These are phyloP conservation scores for Dictyophora rubrovolvata DNA, from an alignment of 768 basidiomycete species.

Conservation along the genomic window DNA sequence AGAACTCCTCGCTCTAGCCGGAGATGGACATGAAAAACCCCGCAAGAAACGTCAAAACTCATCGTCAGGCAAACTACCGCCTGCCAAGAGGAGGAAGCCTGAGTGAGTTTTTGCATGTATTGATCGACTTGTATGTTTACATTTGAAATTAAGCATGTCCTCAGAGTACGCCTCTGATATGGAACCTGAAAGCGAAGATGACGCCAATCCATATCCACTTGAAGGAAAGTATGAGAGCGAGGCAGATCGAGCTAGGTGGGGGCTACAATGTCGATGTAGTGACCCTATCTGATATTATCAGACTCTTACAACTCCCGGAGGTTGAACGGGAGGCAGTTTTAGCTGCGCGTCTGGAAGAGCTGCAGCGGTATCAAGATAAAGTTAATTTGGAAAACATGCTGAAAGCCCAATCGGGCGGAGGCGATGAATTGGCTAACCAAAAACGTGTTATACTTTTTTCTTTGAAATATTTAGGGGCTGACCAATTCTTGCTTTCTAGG, in stretches of 20 bases:
- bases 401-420: conserved; percentile 45
- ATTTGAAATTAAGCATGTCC: neutral
- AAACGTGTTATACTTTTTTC: conserved; percentile 40
- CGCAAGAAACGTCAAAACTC: conserved; percentile 43
- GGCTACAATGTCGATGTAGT: conserved; percentile 12
- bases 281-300: conserved; percentile 25
- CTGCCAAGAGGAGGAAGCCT: conserved; percentile 58
- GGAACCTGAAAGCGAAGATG: conserved; percentile 55
- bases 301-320: conserved; percentile 73
- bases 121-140: conserved; percentile 27
- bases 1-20: conserved; percentile 75
- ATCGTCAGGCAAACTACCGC: conserved; percentile 27
- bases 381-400: conserved; percentile 66
- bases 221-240: conserved; percentile 89
- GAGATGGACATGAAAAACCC: conserved; percentile 56
- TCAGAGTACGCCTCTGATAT: conserved; percentile 41
- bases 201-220: conserved; percentile 69
- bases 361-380: conserved; percentile 64
- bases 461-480: neutral
- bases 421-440: conserved; percentile 48
- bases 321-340: conserved; percentile 84
- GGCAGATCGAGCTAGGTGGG: conserved; percentile 71
- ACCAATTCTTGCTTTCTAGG: conserved; percentile 31
- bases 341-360: conserved; percentile 68
- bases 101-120: conserved; percentile 34